Percentiles rank a stretch among this genome's conserved stretches.
Evolutionary conservation across 345 rosid genomes (phyloP).

Genomic region (Eucalyptus grandis): DNA sequence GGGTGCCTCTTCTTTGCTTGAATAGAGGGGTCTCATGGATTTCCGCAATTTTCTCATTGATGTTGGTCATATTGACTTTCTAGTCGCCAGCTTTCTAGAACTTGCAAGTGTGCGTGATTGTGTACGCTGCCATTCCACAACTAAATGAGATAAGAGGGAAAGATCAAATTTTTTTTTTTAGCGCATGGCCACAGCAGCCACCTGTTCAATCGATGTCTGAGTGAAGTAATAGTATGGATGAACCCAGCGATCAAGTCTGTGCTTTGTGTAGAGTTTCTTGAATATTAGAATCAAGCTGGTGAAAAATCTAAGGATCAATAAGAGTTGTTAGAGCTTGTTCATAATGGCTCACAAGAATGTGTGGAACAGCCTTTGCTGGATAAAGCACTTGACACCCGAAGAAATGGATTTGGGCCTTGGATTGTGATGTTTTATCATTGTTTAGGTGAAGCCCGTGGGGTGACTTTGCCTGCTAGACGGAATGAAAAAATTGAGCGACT

Average conservation of each 20-base stretch:
- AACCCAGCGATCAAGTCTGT: background rate
- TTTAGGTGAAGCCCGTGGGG: background rate
- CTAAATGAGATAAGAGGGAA: background rate
- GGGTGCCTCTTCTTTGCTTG: background rate
- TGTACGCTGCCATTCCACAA: background rate
- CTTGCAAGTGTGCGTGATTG: background rate
- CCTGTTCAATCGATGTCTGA: background rate
- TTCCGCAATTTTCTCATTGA: background rate
- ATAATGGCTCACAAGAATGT: background rate
- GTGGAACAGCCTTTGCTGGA: background rate
- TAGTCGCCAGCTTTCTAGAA: background rate
- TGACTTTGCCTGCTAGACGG: conserved; percentile 18
- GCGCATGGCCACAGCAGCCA: background rate
- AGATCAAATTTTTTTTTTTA: background rate
- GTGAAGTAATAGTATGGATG: background rate
- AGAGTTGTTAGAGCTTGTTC: background rate
- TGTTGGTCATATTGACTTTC: background rate
- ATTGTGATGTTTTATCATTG: background rate
- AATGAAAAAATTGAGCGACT: conserved; percentile 25
- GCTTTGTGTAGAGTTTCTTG: background rate
- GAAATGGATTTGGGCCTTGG: background rate
- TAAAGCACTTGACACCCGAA: background rate
- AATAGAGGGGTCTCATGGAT: background rate
- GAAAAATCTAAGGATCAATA: background rate
- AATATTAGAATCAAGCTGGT: background rate